phyloP scores from a whole-genome alignment of 495 filamentous ascomycete species.

The Rhypophila decipiens region DNA sequence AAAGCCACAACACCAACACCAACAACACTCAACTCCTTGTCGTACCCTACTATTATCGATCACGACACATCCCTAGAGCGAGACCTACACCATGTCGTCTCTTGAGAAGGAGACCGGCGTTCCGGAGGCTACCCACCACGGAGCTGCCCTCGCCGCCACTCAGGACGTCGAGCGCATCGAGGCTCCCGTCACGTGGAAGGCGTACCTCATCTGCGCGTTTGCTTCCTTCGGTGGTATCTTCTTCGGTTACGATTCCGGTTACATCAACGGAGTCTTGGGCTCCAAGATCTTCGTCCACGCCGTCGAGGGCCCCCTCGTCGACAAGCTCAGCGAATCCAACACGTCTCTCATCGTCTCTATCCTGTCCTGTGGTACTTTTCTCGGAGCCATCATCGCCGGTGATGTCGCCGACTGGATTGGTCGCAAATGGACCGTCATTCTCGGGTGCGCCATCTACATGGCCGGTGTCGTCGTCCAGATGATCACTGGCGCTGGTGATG shows the following conservation, averaged over 20 bases:
- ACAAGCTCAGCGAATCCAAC: conserved; percentile 23
- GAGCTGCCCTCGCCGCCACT: conserved; percentile 14
- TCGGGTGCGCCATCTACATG: conserved; percentile 58
- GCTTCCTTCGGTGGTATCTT: conserved; percentile 64
- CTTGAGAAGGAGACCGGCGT: conserved; percentile 19
- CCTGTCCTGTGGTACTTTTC: conserved; percentile 69
- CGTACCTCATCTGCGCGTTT: conserved; percentile 65
- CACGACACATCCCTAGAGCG: too few species aligned
- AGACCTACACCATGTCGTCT: conserved; percentile 13
- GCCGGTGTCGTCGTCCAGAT: conserved; percentile 60
- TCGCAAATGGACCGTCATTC: conserved; percentile 61
- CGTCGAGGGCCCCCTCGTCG: conserved; percentile 29
- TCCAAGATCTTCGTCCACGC: conserved; percentile 44
- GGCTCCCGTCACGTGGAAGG: conserved; percentile 59
- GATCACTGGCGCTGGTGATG: conserved; percentile 27
- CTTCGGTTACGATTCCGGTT: conserved; percentile 61
- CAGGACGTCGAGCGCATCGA: conserved; percentile 49
- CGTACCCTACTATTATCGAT: too few species aligned
- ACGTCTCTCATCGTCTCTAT: conserved; percentile 67
- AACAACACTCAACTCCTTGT: conserved; percentile 1
- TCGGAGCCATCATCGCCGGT: conserved; percentile 65
- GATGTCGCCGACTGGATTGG: conserved; percentile 63
- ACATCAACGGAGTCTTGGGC: conserved; percentile 55
- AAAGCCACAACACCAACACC: background rate
- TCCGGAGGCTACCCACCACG: conserved; percentile 6